These are phyloP conservation scores for Candida smagusa DNA, from an alignment of 1,139 yeast species.

Conservation along the genomic window DNA sequence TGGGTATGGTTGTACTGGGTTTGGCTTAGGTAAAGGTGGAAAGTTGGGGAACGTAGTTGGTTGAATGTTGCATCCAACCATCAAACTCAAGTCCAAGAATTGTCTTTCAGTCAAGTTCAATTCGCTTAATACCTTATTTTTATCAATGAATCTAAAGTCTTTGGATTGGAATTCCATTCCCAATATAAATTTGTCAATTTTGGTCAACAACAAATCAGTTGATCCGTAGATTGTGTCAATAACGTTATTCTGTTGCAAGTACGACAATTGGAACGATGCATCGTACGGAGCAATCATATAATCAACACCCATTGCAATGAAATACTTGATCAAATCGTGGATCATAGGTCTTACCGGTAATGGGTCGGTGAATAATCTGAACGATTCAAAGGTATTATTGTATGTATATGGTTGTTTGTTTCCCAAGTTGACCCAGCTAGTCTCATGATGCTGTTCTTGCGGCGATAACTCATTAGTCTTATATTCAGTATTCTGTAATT, in stretches of 20 bases:
- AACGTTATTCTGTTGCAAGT: constrained; percentile 51
- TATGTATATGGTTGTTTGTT: constrained; percentile 26
- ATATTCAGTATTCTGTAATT: constrained; percentile 26
- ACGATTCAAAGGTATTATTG: constrained; percentile 32
- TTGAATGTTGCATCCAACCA: constrained; percentile 77
- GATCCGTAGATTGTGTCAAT: constrained; percentile 85
- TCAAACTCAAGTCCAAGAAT: constrained; percentile 69
- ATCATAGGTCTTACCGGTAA: constrained; percentile 48
- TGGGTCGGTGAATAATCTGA: constrained; percentile 46
- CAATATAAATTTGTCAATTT: constrained; percentile 67
- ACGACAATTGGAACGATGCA: constrained; percentile 79
- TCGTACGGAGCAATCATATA: constrained; percentile 81
- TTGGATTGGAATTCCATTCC: constrained; percentile 66
- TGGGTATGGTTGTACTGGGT: constrained; percentile 41
- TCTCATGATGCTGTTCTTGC: constrained; percentile 45
- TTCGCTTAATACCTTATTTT: constrained; percentile 55
- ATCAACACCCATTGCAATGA: constrained; percentile 56
- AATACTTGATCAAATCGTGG: constrained; percentile 54
- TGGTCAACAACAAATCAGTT: constrained; percentile 66
- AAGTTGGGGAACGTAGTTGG: constrained; percentile 59
- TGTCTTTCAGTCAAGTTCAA: constrained; percentile 60
- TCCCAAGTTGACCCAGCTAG: constrained; percentile 44
- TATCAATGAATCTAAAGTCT: constrained; percentile 67
- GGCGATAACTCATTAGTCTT: constrained; percentile 41
- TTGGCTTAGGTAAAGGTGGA: constrained; percentile 50